Conservation (phyloP, 495 filamentous ascomycete species). For the Penicillium crystallinum region DNA sequence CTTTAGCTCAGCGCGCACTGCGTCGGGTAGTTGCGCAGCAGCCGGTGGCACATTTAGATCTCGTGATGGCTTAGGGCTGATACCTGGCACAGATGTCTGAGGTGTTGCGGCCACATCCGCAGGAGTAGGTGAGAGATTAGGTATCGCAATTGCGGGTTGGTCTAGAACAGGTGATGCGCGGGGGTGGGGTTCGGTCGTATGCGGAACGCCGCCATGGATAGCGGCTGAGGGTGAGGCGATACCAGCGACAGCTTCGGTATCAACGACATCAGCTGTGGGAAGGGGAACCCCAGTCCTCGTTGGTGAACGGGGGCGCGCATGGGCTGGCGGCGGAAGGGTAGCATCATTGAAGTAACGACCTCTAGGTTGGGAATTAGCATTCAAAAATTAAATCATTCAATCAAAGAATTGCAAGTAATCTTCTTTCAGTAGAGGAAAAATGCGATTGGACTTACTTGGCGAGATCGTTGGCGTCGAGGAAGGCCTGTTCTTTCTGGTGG, state of each 20-base stretch:
- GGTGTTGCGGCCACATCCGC: constrained; percentile 1
- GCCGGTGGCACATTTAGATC: constrained; percentile 6
- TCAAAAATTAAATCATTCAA: constrained; percentile 12
- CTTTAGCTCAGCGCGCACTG: constrained; percentile 14
- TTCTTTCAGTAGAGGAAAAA: constrained; percentile 7
- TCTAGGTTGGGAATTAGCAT: constrained; percentile 45
- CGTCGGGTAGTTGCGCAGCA: constrained; percentile 8
- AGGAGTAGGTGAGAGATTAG: constrained; percentile 5
- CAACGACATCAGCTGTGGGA: constrained; percentile 12
- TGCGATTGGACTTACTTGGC: constrained; percentile 56
- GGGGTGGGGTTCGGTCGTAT: constrained; percentile 17
- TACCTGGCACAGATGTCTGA: constrained; percentile 13
- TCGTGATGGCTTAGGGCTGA: constrained; percentile 10
- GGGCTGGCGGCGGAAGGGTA: constrained; percentile 57
- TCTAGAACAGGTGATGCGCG: constrained; percentile 11
- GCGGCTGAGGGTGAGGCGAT: constrained; percentile 17
- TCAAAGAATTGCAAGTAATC: constrained; percentile 12
- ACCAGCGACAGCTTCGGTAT: constrained; percentile 13
- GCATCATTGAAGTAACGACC: constrained; percentile 66
- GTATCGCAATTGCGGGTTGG: background rate
- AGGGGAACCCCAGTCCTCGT: constrained; percentile 23
- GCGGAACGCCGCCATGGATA: constrained; percentile 16
- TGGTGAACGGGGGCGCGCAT: constrained; percentile 28
- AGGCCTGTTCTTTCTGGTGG: constrained; percentile 49
- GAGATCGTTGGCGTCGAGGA: constrained; percentile 71